A percentile compares a stretch with the other conserved stretches of the same genome.
These are phyloP conservation scores for Podospora didyma DNA, from an alignment of 495 filamentous ascomycete species.

Conservation along the genomic window DNA sequence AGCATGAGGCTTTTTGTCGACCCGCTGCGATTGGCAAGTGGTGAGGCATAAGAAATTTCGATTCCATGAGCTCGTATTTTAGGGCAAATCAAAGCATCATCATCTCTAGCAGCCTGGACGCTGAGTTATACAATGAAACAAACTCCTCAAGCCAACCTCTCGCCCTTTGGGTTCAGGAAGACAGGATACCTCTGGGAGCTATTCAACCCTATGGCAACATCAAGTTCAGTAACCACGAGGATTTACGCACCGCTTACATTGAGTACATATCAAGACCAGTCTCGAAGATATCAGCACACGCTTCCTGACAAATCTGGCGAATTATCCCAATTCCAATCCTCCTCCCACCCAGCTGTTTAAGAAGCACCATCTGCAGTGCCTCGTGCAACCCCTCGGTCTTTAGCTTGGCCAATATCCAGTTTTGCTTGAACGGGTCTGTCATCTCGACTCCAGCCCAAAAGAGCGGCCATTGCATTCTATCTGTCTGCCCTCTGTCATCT, in stretches of 20 bases:
- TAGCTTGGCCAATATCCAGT: conserved; percentile 39
- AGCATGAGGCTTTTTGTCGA: neutral
- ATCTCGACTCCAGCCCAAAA: conserved; percentile 46
- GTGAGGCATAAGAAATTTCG: neutral
- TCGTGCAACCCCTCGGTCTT: conserved; percentile 22
- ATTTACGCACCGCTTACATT: neutral
- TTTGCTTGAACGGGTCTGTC: conserved; percentile 30
- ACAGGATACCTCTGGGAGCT: too few species aligned
- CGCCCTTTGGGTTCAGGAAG: too few species aligned
- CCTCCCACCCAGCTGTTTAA: neutral
- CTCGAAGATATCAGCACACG: neutral
- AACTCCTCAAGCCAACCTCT: too few species aligned
- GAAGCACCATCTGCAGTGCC: conserved; percentile 7
- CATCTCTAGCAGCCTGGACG: too few species aligned
- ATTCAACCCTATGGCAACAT: neutral
- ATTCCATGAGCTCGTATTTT: too few species aligned
- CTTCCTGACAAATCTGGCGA: conserved; percentile 11
- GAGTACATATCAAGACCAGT: neutral
- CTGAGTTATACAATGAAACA: too few species aligned
- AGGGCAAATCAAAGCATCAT: too few species aligned
- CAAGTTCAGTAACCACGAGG: neutral
- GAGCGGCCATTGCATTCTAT: conserved; percentile 44
- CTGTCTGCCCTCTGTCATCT: conserved; percentile 31
- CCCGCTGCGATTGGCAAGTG: neutral
- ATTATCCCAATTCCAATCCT: conserved; percentile 16